A percentile compares a stretch with the other conserved stretches of the same genome.
Conservation (phyloP, 768 basidiomycete species). For the Krasilnikovozyma curviuscula region DNA sequence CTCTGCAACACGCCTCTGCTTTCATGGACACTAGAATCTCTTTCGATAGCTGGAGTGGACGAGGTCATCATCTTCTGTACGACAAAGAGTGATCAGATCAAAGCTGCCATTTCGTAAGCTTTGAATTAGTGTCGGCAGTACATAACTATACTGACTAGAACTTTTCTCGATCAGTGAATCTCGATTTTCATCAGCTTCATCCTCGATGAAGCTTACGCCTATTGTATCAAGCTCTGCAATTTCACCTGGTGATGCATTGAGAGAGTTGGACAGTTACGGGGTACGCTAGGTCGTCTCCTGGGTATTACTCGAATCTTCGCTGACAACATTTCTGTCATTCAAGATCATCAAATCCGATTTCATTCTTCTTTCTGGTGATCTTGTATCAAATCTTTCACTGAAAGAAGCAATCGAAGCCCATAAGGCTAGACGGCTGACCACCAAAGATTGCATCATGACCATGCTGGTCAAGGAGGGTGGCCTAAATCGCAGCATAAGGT, state of each 20-base stretch:
- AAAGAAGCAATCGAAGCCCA: conserved; percentile 75
- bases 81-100: conserved; percentile 71
- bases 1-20: conserved; percentile 83
- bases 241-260: conserved; percentile 25
- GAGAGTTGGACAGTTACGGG: conserved; percentile 20
- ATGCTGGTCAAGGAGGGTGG: conserved; percentile 76
- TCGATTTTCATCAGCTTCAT: conserved; percentile 63
- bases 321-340: not conserved
- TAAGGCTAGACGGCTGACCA: conserved; percentile 63
- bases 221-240: conserved; percentile 46
- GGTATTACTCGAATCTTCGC: not conserved
- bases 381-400: conserved; percentile 81
- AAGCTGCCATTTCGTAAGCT: conserved; percentile 57
- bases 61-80: conserved; percentile 90
- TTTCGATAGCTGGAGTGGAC: conserved; percentile 84
- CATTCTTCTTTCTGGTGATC: conserved; percentile 25
- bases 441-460: conserved; percentile 91
- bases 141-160: not conserved
- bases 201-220: conserved; percentile 63
- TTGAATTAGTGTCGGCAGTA: not conserved
- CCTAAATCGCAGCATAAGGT: conserved; percentile 9
- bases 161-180: conserved; percentile 37
- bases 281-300: not conserved
- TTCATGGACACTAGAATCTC: conserved; percentile 90
- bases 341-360: conserved; percentile 27